Conservation (phyloP, 23 red algal species). For the Agarophyton chilense region DNA sequence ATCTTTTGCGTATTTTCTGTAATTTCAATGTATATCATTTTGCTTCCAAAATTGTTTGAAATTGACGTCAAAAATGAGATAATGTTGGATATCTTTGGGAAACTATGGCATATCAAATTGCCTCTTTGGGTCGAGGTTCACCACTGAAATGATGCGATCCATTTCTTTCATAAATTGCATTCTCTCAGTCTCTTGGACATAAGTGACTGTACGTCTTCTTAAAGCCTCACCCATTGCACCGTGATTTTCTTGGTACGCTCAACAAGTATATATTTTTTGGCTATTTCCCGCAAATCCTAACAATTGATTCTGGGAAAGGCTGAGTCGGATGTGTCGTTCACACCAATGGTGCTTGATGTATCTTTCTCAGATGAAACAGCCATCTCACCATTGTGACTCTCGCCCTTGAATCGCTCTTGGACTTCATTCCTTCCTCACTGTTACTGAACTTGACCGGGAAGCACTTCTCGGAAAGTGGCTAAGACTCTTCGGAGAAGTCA, state of each 20-base stretch:
- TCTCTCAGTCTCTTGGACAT: too few species aligned
- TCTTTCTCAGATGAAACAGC: not conserved
- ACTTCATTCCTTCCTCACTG: not conserved
- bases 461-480: too few species aligned
- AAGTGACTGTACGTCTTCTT: too few species aligned
- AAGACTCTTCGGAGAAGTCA: slow-evolving; percentile 2
- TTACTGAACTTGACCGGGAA: not conserved
- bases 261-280: not conserved
- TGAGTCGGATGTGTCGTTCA: not conserved
- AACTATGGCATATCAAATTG: too few species aligned
- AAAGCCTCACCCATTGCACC: not conserved
- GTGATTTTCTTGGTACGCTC: not conserved
- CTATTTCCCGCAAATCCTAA: not conserved
- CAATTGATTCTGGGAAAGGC: not conserved
- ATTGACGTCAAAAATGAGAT: too few species aligned
- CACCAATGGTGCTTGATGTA: not conserved
- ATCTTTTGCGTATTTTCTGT: too few species aligned
- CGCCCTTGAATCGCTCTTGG: not conserved
- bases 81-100: too few species aligned
- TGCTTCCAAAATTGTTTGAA: too few species aligned
- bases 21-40: too few species aligned
- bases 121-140: too few species aligned
- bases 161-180: too few species aligned
- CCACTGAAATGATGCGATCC: too few species aligned
- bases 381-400: not conserved